Base-by-base conservation (phyloP, 768 basidiomycete species). In the Hortiboletus campestris region DNA sequence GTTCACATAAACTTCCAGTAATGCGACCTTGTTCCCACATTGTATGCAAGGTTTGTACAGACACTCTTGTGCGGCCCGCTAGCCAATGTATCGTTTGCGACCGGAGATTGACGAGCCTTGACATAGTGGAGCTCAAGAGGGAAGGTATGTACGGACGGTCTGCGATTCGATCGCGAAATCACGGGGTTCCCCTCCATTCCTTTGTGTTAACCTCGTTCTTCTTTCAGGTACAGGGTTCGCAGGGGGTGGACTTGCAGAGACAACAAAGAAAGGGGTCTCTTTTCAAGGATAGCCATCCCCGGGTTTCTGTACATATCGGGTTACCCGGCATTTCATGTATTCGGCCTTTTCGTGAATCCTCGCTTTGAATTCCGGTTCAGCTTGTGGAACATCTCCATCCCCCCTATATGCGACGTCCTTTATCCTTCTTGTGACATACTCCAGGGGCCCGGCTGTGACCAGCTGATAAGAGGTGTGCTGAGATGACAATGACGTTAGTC, bases 181-280 rank as follows among this genome's bases (percentile, higher is more conserved):
- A 16, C 9, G 31, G 20, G 36, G 12, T 32, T 43, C 12, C 12
- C 6, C 28, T 2, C 25, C 25, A 20, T 49, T 35, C 22, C 6
- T 43, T 39, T 38, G 17, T 25, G 14, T 43, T 59, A 22, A 66
- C 49, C 19, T 51, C 25, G 16, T 34, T 43, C 20, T 43, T 46
- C 42, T 38, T 46, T 29, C 52, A 93, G 91, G 92, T 25, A 98
- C 95, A 11, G 94, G 95, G 0, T 98, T 91, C 66, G 94, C 95
- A 9, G 89, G 91, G 50, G 94, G 95, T n/a, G 95, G 95, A 7
- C 72, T 93, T 61, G 92, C 94, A n/a, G 92, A 96, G 73, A 88
- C 89, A 0, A 85, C 83, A 36, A 88, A 83, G 68, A 77, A 76
- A 29, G 93, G 92, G 2, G 74, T 92, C 13, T 88, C 92, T 0